Percentiles rank a stretch among this genome's conserved stretches.
phyloP scores from a whole-genome alignment of 345 rosid genomes.

The Microcos paniculata region DNA sequence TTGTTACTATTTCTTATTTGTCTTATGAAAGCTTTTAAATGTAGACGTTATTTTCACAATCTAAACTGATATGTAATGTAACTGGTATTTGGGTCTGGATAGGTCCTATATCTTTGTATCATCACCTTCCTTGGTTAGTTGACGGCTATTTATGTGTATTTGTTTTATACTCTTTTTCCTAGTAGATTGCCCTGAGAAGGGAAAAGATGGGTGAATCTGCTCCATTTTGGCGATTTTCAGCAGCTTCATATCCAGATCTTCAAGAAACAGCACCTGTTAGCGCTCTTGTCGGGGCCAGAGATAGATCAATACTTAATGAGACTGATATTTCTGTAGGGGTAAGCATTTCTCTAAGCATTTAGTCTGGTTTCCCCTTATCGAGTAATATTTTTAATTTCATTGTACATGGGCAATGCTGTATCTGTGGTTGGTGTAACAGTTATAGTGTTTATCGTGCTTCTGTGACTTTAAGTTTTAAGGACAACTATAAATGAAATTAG shows the following conservation, averaged over 20 bases:
- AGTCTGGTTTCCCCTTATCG: constrained; percentile 5
- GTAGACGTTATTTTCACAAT: neutral
- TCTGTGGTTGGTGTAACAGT: neutral
- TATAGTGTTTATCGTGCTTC: neutral
- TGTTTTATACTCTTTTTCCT: constrained; percentile 1
- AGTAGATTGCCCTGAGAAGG: constrained; percentile 88
- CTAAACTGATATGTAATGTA: constrained; percentile 7
- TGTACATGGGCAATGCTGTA: neutral
- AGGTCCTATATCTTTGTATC: neutral
- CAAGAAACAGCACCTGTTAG: constrained; percentile 39
- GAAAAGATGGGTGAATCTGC: constrained; percentile 91
- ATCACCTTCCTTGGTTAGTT: neutral
- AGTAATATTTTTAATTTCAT: neutral
- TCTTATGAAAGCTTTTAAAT: neutral
- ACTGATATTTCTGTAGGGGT: constrained; percentile 56
- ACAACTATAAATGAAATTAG: neutral
- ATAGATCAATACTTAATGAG: constrained; percentile 38
- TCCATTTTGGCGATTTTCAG: constrained; percentile 97
- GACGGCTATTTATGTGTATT: neutral
- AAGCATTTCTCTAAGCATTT: constrained; percentile 29
- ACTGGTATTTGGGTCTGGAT: too few species aligned
- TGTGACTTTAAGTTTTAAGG: neutral
- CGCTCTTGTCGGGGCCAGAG: constrained; percentile 44
- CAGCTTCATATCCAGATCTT: constrained; percentile 96
- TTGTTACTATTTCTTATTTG: neutral